A percentile compares a stretch with the other conserved stretches of the same genome.
Conservation (phyloP, 2,329 filamentous ascomycete genomes). For the Phaeosphaeria sp. region DNA sequence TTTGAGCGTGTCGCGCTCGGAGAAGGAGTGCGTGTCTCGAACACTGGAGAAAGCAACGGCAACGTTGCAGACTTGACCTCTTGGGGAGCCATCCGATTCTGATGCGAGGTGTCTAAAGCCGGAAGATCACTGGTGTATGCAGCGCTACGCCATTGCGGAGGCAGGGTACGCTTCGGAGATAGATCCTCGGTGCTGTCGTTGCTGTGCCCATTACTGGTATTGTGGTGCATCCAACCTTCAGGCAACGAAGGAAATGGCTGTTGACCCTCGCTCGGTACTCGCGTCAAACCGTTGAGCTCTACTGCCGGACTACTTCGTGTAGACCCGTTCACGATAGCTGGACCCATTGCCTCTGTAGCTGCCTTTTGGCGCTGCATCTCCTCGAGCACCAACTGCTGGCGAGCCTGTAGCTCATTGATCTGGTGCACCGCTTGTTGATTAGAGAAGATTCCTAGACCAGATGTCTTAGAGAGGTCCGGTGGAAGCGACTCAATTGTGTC, state of each 20-base stretch:
- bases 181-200: slow-evolving; percentile 30
- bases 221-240: slow-evolving; percentile 37
- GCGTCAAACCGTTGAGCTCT: slow-evolving; percentile 29
- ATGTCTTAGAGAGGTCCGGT: slow-evolving; percentile 22
- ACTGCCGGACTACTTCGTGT: slow-evolving; percentile 20
- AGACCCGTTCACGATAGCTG: slow-evolving; percentile 36
- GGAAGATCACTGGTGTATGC: slow-evolving; percentile 39
- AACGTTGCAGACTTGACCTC: slow-evolving; percentile 49
- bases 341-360: slow-evolving; percentile 20
- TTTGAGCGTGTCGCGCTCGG: slow-evolving; percentile 62
- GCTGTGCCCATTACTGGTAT: slow-evolving; percentile 29
- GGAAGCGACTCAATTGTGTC: slow-evolving; percentile 33
- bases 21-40: slow-evolving; percentile 74
- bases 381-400: slow-evolving; percentile 39
- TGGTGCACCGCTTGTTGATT: slow-evolving; percentile 33
- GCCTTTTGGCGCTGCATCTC: slow-evolving; percentile 42
- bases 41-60: slow-evolving; percentile 72
- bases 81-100: slow-evolving; percentile 48
- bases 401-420: slow-evolving; percentile 35
- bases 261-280: slow-evolving; percentile 30
- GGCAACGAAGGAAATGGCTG: slow-evolving; percentile 35
- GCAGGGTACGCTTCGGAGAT: slow-evolving; percentile 37
- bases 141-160: slow-evolving; percentile 39
- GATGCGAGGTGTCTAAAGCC: slow-evolving; percentile 52
- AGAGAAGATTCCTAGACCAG: slow-evolving; percentile 32